Evolutionary conservation across 192 early-diverging fungal genomes (phyloP).

Genomic region (Backusella circina): DNA sequence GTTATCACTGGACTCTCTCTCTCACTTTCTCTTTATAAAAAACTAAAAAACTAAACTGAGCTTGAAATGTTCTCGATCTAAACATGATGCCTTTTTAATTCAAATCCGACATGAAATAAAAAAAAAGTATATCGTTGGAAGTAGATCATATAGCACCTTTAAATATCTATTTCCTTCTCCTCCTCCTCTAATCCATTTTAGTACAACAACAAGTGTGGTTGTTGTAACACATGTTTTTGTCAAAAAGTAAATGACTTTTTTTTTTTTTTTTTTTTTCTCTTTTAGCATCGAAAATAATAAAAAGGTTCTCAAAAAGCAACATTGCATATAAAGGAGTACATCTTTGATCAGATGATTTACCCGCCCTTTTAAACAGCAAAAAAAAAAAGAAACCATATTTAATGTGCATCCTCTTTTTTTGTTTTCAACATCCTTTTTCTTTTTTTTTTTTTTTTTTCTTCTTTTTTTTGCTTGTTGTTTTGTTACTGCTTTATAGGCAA

Average conservation of each 20-base stretch:
- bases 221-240: neutral
- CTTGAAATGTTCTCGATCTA: neutral
- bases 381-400: neutral
- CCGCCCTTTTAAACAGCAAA: neutral
- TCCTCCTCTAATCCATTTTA: too few relatives aligned
- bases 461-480: too few relatives aligned
- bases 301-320: neutral
- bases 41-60: neutral
- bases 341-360: neutral
- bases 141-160: too few relatives aligned
- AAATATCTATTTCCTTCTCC: too few relatives aligned
- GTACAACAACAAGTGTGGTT: too few relatives aligned
- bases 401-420: neutral
- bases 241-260: neutral
- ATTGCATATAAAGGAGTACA: neutral
- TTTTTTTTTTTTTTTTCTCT: neutral
- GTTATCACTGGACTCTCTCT: neutral
- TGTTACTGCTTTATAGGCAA: neutral
- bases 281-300: neutral
- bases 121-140: too few relatives aligned
- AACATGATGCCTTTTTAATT: neutral
- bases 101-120: neutral
- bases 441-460: neutral
- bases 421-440: neutral
- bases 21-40: too few relatives aligned